These are phyloP conservation scores for Ceratobasidium sp. DNA, from an alignment of 1,284 basidiomycete species.

Conservation along the genomic window DNA sequence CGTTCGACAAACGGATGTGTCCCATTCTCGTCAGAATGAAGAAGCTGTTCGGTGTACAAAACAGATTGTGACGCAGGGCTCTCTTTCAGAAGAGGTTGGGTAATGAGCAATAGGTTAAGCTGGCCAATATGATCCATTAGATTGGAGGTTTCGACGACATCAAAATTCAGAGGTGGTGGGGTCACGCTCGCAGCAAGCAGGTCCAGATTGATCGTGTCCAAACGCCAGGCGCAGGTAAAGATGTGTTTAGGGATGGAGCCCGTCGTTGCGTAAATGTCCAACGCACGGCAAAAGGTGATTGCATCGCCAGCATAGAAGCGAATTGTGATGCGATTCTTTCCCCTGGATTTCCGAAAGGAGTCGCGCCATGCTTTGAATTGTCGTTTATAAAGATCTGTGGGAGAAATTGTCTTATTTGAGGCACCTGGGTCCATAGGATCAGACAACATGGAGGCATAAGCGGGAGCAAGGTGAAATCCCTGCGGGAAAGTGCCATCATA, in stretches of 20 bases:
- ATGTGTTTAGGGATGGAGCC: too few relatives aligned
- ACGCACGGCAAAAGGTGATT: constrained; percentile 23
- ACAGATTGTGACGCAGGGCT: constrained; percentile 12
- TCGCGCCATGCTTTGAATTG: constrained; percentile 18
- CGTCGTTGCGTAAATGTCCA: background rate
- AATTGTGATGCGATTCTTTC: background rate
- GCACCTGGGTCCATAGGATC: too few relatives aligned
- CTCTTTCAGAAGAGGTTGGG: constrained; percentile 19
- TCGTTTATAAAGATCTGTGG: background rate
- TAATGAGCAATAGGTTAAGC: constrained; percentile 17
- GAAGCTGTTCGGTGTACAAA: constrained; percentile 26
- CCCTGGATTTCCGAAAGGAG: background rate
- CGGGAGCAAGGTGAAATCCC: constrained; percentile 7
- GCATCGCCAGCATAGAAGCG: constrained; percentile 29
- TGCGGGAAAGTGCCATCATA: constrained; percentile 5
- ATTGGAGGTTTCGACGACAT: constrained; percentile 38
- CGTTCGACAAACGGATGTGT: constrained; percentile 1
- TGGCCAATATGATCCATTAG: constrained; percentile 26
- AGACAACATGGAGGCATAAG: background rate
- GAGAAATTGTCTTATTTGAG: background rate
- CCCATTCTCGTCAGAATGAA: constrained; percentile 8
- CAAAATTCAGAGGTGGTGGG: background rate
- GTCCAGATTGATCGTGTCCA: constrained; percentile 4
- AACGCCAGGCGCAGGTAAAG: too few relatives aligned
- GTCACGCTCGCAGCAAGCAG: background rate